Conservation (phyloP, 345 rosid genomes). For the Salix arbutifolia region DNA sequence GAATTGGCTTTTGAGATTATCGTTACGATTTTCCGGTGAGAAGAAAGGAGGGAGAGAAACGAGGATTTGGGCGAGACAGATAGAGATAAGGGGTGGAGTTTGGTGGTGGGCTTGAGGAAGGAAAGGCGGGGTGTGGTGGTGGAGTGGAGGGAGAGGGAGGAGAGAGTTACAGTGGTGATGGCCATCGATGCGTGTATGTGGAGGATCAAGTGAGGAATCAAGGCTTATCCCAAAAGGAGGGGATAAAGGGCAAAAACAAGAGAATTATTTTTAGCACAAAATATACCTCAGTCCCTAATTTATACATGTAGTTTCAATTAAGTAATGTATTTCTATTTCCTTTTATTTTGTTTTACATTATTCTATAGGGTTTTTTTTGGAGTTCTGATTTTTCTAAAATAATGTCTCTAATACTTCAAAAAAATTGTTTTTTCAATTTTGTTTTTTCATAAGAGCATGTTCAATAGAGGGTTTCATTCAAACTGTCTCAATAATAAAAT, state of each 20-base stretch:
- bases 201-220: neutral
- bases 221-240: conserved; percentile 13
- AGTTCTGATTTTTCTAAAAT: too few relatives aligned
- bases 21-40: neutral
- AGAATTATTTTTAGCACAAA: neutral
- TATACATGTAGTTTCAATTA: neutral
- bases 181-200: conserved; percentile 21
- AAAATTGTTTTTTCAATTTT: too few relatives aligned
- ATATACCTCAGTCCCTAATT: neutral
- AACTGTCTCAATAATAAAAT: too few relatives aligned
- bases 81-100: neutral
- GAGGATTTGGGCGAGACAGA: conserved; percentile 19
- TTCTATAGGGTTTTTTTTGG: too few relatives aligned
- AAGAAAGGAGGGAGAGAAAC: conserved; percentile 28
- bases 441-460: too few relatives aligned
- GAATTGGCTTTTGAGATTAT: conserved; percentile 27
- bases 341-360: too few relatives aligned
- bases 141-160: conserved; percentile 35
- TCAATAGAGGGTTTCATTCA: too few relatives aligned
- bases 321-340: neutral
- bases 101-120: conserved; percentile 11
- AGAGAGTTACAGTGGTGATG: conserved; percentile 19
- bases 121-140: neutral
- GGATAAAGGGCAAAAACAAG: neutral
- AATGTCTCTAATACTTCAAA: too few relatives aligned